phyloP scores from a whole-genome alignment of 176 grass and related monocot genomes.

The Oryza meridionalis region DNA sequence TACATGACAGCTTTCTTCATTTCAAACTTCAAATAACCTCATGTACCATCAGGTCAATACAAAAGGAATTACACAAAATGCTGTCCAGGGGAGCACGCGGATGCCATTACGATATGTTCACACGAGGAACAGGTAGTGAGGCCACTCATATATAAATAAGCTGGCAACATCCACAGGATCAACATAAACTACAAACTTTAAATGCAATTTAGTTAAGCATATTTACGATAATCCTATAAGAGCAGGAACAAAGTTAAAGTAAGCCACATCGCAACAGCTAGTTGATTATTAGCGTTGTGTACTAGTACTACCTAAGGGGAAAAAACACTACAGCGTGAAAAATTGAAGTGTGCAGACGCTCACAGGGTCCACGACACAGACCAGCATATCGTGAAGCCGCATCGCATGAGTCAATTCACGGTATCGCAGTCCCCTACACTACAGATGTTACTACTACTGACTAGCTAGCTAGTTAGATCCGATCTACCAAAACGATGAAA shows the following conservation, averaged over 20 bases:
- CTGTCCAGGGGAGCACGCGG: neutral
- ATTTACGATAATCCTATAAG: neutral
- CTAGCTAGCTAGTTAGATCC: neutral
- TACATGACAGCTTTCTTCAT: neutral
- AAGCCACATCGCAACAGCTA: neutral
- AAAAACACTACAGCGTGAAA: too few species aligned
- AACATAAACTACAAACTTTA: neutral
- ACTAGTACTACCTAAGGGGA: neutral
- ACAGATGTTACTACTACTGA: neutral
- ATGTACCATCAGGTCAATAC: neutral
- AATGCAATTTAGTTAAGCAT: neutral
- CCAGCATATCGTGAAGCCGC: neutral
- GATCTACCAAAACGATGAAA: neutral
- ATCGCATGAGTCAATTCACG: neutral
- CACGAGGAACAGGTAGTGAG: neutral
- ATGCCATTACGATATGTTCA: neutral
- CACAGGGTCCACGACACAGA: too few species aligned
- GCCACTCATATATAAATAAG: neutral
- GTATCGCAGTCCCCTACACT: neutral
- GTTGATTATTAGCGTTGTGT: neutral
- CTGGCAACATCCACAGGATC: neutral
- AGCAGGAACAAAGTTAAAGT: neutral
- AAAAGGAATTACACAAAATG: slow-evolving; percentile 1
- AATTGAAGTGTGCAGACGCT: too few species aligned
- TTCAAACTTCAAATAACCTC: neutral